phyloP scores from a whole-genome alignment of 1,284 basidiomycete genomes.

The Cronartium ribicola region DNA sequence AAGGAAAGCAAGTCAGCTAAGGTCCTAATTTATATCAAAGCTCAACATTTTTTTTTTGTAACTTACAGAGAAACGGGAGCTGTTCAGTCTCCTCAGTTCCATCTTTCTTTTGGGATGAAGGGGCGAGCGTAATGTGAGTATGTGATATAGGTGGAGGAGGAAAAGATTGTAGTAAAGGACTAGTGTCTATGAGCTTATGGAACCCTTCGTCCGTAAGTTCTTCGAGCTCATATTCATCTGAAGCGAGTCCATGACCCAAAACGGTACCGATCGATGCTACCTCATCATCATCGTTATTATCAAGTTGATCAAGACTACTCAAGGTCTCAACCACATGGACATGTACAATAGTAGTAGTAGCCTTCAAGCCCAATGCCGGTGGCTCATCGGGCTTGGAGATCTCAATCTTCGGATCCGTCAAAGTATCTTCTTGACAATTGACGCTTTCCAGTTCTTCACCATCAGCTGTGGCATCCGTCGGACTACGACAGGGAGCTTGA shows the following conservation, averaged over 20 bases:
- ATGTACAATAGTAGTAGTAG: too few species aligned
- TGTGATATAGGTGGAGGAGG: neutral
- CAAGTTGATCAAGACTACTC: too few species aligned
- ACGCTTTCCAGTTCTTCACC: constrained; percentile 3
- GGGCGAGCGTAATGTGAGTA: too few species aligned
- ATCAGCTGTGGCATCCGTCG: neutral
- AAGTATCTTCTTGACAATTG: neutral
- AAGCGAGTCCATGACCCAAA: neutral
- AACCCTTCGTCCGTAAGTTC: constrained; percentile 1
- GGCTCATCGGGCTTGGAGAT: neutral
- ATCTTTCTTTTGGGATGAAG: too few species aligned
- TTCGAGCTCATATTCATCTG: neutral
- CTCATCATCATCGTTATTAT: neutral
- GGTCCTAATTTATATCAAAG: too few species aligned
- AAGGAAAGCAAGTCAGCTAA: too few species aligned
- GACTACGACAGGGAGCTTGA: neutral
- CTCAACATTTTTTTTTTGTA: too few species aligned
- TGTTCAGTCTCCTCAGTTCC: too few species aligned
- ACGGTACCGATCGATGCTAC: neutral
- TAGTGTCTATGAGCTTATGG: neutral
- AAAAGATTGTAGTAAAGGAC: neutral
- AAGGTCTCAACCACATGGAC: too few species aligned
- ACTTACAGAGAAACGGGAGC: too few species aligned
- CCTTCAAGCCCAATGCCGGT: neutral
- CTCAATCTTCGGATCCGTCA: neutral